Evolutionary conservation across 352 stramenopile species (phyloP).

Genomic region (Pythium grandisporangium): DNA sequence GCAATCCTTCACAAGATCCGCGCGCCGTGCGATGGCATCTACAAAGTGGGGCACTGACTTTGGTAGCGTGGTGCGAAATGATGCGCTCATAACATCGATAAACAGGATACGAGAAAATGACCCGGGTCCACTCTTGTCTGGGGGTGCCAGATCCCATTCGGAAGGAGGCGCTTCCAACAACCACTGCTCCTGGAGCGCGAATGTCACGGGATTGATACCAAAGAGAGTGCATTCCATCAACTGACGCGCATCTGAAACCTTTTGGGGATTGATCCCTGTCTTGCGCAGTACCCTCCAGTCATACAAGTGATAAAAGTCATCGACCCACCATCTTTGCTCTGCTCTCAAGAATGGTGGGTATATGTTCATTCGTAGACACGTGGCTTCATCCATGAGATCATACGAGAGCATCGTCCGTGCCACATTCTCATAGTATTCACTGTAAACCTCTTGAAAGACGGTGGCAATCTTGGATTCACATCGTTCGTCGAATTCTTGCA

Average conservation of each 20-base stretch:
- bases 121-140: slow-evolving; percentile 4
- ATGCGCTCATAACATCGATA: slow-evolving; percentile 54
- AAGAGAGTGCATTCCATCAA: slow-evolving; percentile 47
- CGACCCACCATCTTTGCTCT: slow-evolving; percentile 81
- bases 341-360: slow-evolving; percentile 71
- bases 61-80: slow-evolving; percentile 64
- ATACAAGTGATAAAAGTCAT: slow-evolving; percentile 56
- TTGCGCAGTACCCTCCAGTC: slow-evolving; percentile 76
- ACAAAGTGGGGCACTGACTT: slow-evolving; percentile 83
- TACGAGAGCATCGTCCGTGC: slow-evolving; percentile 85
- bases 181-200: slow-evolving; percentile 86
- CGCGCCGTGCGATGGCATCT: slow-evolving; percentile 61
- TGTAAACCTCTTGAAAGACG: slow-evolving; percentile 71
- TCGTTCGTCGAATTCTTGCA: slow-evolving; percentile 46
- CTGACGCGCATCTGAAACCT: slow-evolving; percentile 27
- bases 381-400: slow-evolving; percentile 68
- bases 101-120: slow-evolving; percentile 77
- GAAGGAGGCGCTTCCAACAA: slow-evolving; percentile 50
- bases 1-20: slow-evolving; percentile 81
- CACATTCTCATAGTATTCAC: slow-evolving; percentile 67
- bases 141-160: slow-evolving; percentile 62
- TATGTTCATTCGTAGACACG: slow-evolving; percentile 71
- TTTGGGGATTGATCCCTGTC: slow-evolving; percentile 55
- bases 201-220: slow-evolving; percentile 72
- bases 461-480: slow-evolving; percentile 64